These are phyloP conservation scores for Coniella vitis DNA, from an alignment of 2,329 filamentous ascomycete species.

Conservation along the genomic window DNA sequence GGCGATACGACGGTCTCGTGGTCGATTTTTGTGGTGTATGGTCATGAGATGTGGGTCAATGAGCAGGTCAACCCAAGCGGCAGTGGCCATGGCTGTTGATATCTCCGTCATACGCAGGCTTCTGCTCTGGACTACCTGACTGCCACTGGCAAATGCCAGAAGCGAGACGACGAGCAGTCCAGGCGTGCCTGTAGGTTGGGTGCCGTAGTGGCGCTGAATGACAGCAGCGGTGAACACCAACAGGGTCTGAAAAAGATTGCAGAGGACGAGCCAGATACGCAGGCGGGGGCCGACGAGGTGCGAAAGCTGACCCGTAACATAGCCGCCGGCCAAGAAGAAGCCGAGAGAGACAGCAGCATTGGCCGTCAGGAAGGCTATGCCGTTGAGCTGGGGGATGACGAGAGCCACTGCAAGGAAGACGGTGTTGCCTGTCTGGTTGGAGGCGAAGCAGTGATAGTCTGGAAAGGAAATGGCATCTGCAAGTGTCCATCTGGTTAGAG, in stretches of 20 bases:
- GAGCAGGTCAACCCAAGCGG: slow-evolving; percentile 54
- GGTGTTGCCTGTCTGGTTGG: slow-evolving; percentile 61
- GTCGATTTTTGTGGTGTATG: slow-evolving; percentile 33
- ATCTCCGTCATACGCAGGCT: slow-evolving; percentile 53
- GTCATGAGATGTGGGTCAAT: slow-evolving; percentile 46
- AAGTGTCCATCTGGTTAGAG: not conserved
- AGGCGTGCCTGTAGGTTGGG: slow-evolving; percentile 26
- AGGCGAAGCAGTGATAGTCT: slow-evolving; percentile 56
- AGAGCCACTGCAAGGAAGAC: slow-evolving; percentile 50
- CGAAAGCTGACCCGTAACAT: slow-evolving; percentile 49
- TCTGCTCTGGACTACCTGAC: slow-evolving; percentile 52
- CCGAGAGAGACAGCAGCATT: slow-evolving; percentile 51
- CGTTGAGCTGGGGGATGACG: slow-evolving; percentile 39
- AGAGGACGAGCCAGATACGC: slow-evolving; percentile 47
- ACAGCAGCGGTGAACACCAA: slow-evolving; percentile 47
- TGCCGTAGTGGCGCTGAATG: slow-evolving; percentile 38
- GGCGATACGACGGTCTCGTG: slow-evolving; percentile 40
- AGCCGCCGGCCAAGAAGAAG: slow-evolving; percentile 48
- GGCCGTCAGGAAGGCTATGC: slow-evolving; percentile 41
- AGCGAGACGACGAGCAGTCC: slow-evolving; percentile 41
- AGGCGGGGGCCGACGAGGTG: slow-evolving; percentile 43
- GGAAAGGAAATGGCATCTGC: slow-evolving; percentile 52
- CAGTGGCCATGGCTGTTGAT: slow-evolving; percentile 58
- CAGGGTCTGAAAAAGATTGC: slow-evolving; percentile 46
- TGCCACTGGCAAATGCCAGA: slow-evolving; percentile 49